Evolutionary conservation across 2,329 filamentous ascomycete species (phyloP).

Genomic region (Clonostachys chloroleuca): DNA sequence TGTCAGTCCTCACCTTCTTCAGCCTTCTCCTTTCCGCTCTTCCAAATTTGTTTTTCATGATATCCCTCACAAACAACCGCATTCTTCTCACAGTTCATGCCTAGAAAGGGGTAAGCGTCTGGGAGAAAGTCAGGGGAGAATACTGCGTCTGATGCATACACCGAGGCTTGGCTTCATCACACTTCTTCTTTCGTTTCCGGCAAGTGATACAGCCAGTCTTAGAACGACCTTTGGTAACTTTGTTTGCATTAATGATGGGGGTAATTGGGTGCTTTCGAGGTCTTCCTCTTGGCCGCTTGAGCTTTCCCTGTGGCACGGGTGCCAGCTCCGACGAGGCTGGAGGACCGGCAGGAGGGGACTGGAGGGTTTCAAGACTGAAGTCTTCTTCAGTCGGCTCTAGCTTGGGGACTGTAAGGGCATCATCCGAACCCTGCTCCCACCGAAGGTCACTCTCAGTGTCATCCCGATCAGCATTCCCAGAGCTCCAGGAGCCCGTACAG

Average conservation of each 20-base stretch:
- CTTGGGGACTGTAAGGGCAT: conserved; percentile 45
- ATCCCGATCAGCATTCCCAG: conserved; percentile 29
- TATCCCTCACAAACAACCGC: conserved; percentile 90
- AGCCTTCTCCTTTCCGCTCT: conserved; percentile 72
- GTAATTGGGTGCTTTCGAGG: conserved; percentile 76
- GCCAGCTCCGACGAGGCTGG: conserved; percentile 9
- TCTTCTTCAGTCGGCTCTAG: conserved; percentile 53
- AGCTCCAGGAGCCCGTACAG: conserved; percentile 37
- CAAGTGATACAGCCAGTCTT: conserved; percentile 68
- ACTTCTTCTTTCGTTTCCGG: conserved; percentile 68
- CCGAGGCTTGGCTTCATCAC: conserved; percentile 63
- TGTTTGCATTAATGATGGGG: conserved; percentile 53
- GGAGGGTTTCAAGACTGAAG: conserved; percentile 47
- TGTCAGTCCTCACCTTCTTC: conserved; percentile 53
- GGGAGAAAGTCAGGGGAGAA: neutral
- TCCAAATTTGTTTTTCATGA: conserved; percentile 82
- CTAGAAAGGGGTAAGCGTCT: conserved; percentile 30
- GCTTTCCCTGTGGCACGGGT: conserved; percentile 27
- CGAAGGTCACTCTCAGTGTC: conserved; percentile 32
- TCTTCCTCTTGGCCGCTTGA: conserved; percentile 69
- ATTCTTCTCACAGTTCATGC: conserved; percentile 89
- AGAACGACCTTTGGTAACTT: conserved; percentile 72
- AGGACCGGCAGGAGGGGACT: conserved; percentile 27
- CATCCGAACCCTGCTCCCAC: conserved; percentile 43
- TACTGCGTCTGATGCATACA: conserved; percentile 39